phyloP scores from a whole-genome alignment of 2,329 filamentous ascomycete species.

The Parafenestella ontariensis region DNA sequence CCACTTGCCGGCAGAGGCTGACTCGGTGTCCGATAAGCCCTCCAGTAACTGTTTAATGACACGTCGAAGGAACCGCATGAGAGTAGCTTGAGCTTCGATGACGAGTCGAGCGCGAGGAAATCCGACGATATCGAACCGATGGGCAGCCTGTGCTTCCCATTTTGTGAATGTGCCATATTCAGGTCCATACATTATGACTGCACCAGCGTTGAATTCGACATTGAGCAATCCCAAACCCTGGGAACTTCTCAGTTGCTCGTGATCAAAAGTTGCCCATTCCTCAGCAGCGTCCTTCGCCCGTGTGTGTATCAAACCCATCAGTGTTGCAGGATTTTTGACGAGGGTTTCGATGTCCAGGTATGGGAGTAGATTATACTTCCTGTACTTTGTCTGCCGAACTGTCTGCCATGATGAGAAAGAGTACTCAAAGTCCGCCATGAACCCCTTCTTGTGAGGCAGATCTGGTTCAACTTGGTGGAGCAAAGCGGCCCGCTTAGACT shows the following conservation, averaged over 20 bases:
- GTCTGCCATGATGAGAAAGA: too few species aligned
- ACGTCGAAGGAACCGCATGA: slow-evolving; percentile 17
- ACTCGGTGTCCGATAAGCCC: not conserved
- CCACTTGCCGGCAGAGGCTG: slow-evolving; percentile 4
- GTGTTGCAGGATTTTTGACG: not conserved
- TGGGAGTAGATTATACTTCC: not conserved
- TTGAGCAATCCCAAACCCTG: not conserved
- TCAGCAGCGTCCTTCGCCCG: not conserved
- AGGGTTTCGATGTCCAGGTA: slow-evolving; percentile 1
- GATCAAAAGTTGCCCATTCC: not conserved
- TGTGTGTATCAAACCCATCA: not conserved
- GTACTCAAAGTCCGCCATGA: too few species aligned
- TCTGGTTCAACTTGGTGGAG: not conserved
- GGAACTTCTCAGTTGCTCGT: not conserved
- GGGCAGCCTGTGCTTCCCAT: slow-evolving; percentile 17
- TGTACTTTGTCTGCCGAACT: too few species aligned
- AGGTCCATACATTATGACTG: not conserved
- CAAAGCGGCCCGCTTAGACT: not conserved
- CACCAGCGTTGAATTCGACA: not conserved
- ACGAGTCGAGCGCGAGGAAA: slow-evolving; percentile 27
- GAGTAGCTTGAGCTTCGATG: slow-evolving; percentile 22
- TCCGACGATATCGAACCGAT: slow-evolving; percentile 23
- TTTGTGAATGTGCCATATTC: slow-evolving; percentile 6
- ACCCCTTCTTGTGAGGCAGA: too few species aligned
- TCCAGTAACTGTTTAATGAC: slow-evolving; percentile 3